Evolutionary conservation across 2,329 filamentous ascomycete species (phyloP), one percentile per base, ranked within the genome.

Genomic region (Hortaea werneckii): DNA sequence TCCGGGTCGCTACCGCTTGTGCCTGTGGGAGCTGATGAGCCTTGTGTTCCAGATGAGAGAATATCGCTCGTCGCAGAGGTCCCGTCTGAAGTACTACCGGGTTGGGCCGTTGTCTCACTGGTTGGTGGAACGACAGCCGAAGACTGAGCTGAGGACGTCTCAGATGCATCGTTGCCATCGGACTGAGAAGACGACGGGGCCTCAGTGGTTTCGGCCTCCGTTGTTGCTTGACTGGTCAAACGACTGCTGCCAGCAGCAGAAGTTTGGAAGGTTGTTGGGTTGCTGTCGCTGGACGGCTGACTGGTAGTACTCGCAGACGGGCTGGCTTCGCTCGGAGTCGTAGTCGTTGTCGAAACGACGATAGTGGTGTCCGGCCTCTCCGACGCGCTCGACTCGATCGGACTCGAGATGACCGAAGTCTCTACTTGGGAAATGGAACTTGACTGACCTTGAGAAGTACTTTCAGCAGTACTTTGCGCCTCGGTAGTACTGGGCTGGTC

Each of bases 391-490:
- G 47, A 51, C 8, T 41, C 44, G n/a, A 47, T 38, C 12, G 46
- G 40, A 13, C 37, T 9, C 8, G 9, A n/a, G 32, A 35, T n/a
- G 32, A 35, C 20, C 20, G 20, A 20, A 20, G 20, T 20, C 20
- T 35, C 32, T 35, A 35, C 32, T 32, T 32, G 38, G 39, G 46
- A 8, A 49, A 44, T 45, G 49, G 44, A 46, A 29, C 53, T 50
- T 37, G 51, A 51, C 49, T 50, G 49, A 54, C 53, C 48, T 52
- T 51, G 42, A 37, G 45, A 47, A 32, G 29, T 47, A 10, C 40
- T 34, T 52, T 50, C 40, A 37, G 45, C 46, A 32, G 29, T 47
- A 10, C 37, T 34, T 29, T 40, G 43, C 37, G 50, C 43, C 10
- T 48, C 50, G 20, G 50, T 47, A 30, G 46, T 45, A 27, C 45